Base-by-base conservation (phyloP, 768 basidiomycete species). In the Podaxis sp. region DNA sequence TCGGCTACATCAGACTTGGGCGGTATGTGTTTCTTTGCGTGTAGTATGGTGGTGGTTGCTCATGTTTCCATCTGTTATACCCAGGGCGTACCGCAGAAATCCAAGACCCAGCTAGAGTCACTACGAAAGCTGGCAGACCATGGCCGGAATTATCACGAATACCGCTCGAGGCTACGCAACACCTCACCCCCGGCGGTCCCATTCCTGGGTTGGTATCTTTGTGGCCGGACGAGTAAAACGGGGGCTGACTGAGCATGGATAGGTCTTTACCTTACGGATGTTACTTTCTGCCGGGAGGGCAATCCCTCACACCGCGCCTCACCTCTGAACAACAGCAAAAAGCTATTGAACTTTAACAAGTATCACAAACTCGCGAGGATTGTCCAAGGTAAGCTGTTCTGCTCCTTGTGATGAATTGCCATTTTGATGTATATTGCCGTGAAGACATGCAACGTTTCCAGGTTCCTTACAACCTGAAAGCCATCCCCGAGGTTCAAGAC, bases 251-350 rank as follows among this genome's bases (percentile, higher is more conserved):
- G 19, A 46, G 36, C 6, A 12, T 68, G 40, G 58, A 7, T 63
- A 92, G 91, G 91, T 54, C 79, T 94, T 38, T 95, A 94, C 73
- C 77, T 96, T 65, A 94, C 94, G 9, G 94, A 96, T 73, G 82
- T 97, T 63, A 98, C 94, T 5, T 98, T 98, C 75, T 96, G 94
- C 71, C 86, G 91, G 43, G 96, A 98, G 70, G 96, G 96, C 19
- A 98, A 98, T 72, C 90, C 93, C 15, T 89, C 91, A 13, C 80
- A 89, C 67, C 84, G 96, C 66, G 83, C 87, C 15, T 92, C 95
- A 4, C 91, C 94, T 0, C 73, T 85, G 61, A 87, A 87, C 58
- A 80, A 89, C 1, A 83, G 83, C 63, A 88, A 92, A 75, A 91
- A 87, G 68, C 76, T 99, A 41, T 82, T 98, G 72, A 99, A 99